Evolutionary conservation across 2,329 filamentous ascomycete species (phyloP), one percentile per base, ranked within the genome.

Genomic region (Atkinsonella hypoxylon): DNA sequence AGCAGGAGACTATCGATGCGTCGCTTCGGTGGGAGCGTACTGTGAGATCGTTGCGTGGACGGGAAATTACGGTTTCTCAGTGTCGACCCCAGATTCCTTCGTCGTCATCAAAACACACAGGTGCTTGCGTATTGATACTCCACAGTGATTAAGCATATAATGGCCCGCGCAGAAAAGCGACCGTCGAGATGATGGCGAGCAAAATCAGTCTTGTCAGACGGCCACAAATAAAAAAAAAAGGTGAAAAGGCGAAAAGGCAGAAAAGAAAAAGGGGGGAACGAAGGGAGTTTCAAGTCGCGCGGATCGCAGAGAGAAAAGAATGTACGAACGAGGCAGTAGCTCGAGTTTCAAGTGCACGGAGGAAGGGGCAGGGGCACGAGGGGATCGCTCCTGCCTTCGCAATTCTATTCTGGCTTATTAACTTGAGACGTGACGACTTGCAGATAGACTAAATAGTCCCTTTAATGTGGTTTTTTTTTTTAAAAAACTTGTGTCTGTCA

Each of bases 101-200:
- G 40, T 50, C 48, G 48, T 50, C 48, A 45, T 49, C 31, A 40
- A 44, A 49, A 44, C 46, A 41, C 13, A 41, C 11, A 36, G 1
- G 20, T 30, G 31, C 26, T 26, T 13, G 31, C n/a, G 18, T 26
- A n/a, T 20, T 26, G 32, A 17, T 38, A 17, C 32, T 46, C 13
- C 31, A 39, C 13, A 11, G 22, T 10, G 9, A 47, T 39, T n/a
- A 7, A 18, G 8, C 26, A 36, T 36, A 36, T 15, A 17, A 13
- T 17, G 13, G 9, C n/a, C 26, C 15, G 20, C 13, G 4, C 12
- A 17, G 31, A 9, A 22, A 38, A 18, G 20, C 32, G 22, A 17
- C 20, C 36, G 38, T 18, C 34, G 31, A 39, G 34, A 39, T 15
- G 12, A 30, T 15, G 46, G 17, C 22, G 22, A 18, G 42, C 13